A percentile compares a stretch with the other conserved stretches of the same genome.
Conservation (phyloP, 345 rosid genomes). For the Aquilaria yunnanensis region DNA sequence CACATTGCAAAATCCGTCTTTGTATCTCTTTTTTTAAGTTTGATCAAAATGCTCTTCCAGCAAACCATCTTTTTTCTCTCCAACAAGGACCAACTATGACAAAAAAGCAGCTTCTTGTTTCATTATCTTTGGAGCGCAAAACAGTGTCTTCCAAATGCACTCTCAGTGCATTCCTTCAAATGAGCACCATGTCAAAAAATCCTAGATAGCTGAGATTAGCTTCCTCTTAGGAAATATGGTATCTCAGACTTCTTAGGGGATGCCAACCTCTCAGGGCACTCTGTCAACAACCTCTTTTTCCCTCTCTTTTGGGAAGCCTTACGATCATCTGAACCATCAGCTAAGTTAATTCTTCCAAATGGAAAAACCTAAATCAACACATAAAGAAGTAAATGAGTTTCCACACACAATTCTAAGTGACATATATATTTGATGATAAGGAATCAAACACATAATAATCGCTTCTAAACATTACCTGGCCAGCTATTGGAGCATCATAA, state of each 20-base stretch:
- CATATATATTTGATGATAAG: too few relatives aligned
- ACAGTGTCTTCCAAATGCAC: background rate
- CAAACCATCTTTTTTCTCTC: background rate
- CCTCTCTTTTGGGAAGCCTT: conserved; percentile 10
- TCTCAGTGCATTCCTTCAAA: background rate
- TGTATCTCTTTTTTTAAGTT: background rate
- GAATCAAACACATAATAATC: too few relatives aligned
- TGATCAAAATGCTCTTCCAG: background rate
- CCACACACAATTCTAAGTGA: too few relatives aligned
- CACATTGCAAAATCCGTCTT: background rate
- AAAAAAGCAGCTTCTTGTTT: background rate
- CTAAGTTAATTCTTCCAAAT: background rate
- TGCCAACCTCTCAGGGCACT: conserved; percentile 6
- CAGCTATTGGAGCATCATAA: conserved; percentile 11
- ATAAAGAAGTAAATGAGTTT: too few relatives aligned
- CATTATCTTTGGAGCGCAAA: too few relatives aligned
- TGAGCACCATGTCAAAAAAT: background rate
- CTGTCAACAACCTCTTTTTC: conserved; percentile 6
- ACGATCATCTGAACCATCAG: conserved; percentile 4
- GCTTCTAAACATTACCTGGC: conserved; percentile 18
- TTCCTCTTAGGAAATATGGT: conserved; percentile 13
- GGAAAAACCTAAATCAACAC: conserved; percentile 21
- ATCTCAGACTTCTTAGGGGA: conserved; percentile 3
- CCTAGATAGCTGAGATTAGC: background rate
- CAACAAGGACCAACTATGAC: background rate